Evolutionary conservation across 495 filamentous ascomycete genomes (phyloP).

Genomic region (Podospora tetraspora): DNA sequence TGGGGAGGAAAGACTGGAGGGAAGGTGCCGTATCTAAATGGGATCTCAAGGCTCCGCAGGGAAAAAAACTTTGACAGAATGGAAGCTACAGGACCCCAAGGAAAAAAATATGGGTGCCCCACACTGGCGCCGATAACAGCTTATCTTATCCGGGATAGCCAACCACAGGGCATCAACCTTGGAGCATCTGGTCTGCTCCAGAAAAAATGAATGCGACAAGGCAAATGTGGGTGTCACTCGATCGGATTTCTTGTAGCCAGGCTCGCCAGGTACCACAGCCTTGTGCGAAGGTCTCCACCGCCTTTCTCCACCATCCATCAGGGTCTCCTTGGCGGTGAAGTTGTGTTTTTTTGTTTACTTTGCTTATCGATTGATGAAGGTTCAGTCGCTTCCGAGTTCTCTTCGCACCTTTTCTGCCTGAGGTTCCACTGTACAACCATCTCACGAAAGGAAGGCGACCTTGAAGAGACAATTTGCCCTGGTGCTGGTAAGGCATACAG

Average conservation of each 20-base stretch:
- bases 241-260: background rate
- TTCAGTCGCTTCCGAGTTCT: background rate
- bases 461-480: background rate
- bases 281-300: background rate
- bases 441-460: background rate
- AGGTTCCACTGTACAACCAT: background rate
- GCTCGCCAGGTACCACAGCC: background rate
- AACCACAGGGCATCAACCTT: constrained; percentile 3
- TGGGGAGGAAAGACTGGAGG: background rate
- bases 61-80: constrained; percentile 23
- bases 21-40: background rate
- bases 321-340: background rate
- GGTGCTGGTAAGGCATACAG: background rate
- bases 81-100: constrained; percentile 5
- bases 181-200: background rate
- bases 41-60: constrained; percentile 15
- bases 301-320: background rate
- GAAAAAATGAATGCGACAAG: background rate
- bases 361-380: background rate
- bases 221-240: background rate
- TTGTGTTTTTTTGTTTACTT: background rate
- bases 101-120: constrained; percentile 24
- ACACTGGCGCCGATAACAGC: constrained; percentile 22
- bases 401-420: no score
- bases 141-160: constrained; percentile 21